phyloP scores from a whole-genome alignment of 78 protist genomes.

The Dictyostelium capitatum region DNA sequence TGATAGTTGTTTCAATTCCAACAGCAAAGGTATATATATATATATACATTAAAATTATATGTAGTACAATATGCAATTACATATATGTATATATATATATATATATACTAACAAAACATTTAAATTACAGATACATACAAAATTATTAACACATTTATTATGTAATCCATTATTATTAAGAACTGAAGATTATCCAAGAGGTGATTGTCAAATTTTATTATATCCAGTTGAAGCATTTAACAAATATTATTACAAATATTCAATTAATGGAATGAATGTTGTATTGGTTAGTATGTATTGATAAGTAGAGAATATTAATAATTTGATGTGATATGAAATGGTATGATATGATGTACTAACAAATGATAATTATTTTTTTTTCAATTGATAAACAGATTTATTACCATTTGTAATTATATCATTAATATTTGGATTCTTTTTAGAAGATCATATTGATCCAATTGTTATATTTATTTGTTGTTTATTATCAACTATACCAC shows the following conservation, averaged over 20 bases:
- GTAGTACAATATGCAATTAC: too few relatives aligned
- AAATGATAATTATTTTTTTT: background rate
- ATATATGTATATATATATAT: too few relatives aligned
- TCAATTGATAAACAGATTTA: constrained; percentile 19
- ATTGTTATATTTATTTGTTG: constrained; percentile 53
- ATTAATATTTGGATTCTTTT: constrained; percentile 62
- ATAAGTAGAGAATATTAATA: too few relatives aligned
- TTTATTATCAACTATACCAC: constrained; percentile 87
- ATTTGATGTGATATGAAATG: too few relatives aligned
- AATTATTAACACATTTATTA: constrained; percentile 29
- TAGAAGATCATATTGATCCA: constrained; percentile 49
- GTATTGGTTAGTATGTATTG: constrained; percentile 66
- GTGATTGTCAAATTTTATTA: constrained; percentile 49
- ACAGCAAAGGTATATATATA: constrained; percentile 71
- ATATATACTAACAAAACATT: too few relatives aligned
- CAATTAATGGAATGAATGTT: constrained; percentile 83
- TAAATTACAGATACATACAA: constrained; percentile 15
- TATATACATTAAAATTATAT: background rate
- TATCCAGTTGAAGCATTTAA: constrained; percentile 83
- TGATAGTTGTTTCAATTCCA: constrained; percentile 86
- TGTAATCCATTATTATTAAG: constrained; percentile 26
- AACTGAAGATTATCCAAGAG: constrained; percentile 14
- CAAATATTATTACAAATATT: constrained; percentile 73
- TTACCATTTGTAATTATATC: constrained; percentile 74
- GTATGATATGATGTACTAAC: too few relatives aligned